Conservation (phyloP, 2,329 filamentous ascomycete species). For the Trichoderma asperellum region DNA sequence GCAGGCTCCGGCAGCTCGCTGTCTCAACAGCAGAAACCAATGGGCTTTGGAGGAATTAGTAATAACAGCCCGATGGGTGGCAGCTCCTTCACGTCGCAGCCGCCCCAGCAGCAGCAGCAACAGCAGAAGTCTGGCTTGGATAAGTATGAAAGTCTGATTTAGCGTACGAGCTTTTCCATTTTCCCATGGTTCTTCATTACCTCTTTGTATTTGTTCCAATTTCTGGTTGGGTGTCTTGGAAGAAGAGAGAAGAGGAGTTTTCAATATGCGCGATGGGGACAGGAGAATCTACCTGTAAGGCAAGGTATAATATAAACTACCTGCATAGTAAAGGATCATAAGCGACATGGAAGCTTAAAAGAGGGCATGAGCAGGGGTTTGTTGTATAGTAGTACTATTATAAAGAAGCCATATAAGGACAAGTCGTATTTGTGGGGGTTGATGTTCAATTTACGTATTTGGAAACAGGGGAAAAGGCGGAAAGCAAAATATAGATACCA, state of each 20-base stretch:
- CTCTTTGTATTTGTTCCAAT: background rate
- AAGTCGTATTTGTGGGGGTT: background rate
- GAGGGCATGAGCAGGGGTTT: background rate
- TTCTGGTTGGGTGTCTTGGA: background rate
- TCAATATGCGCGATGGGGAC: background rate
- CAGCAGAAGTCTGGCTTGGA: slow-evolving; percentile 60
- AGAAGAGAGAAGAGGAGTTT: background rate
- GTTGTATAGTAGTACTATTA: background rate
- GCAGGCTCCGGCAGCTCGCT: slow-evolving; percentile 1
- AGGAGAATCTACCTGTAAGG: background rate
- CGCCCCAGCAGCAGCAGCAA: background rate
- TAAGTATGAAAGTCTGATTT: slow-evolving; percentile 70
- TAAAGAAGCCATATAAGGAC: background rate
- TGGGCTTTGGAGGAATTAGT: slow-evolving; percentile 33
- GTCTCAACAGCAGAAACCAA: slow-evolving; percentile 24
- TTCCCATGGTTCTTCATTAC: background rate
- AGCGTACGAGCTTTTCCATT: slow-evolving; percentile 31
- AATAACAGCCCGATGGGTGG: slow-evolving; percentile 28
- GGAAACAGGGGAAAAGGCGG: background rate
- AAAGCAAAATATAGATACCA: slow-evolving; percentile 7
- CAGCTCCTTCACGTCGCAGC: slow-evolving; percentile 35
- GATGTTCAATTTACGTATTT: background rate
- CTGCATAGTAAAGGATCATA: background rate
- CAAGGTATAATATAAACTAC: background rate
- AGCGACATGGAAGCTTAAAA: background rate